phyloP scores from a whole-genome alignment of 2,329 filamentous ascomycete species.

The Penicillium sp. region DNA sequence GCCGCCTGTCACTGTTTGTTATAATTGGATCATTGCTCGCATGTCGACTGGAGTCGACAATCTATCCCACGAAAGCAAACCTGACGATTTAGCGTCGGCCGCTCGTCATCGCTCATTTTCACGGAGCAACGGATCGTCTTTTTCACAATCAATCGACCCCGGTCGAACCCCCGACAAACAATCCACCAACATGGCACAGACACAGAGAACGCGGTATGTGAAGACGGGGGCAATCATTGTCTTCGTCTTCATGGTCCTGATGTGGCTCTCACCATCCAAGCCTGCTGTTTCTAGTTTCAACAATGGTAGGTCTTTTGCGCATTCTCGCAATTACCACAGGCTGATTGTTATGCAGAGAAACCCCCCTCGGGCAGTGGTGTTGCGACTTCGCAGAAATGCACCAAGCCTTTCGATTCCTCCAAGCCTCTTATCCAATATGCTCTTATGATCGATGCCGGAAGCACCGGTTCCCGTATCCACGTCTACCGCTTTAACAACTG shows the following conservation, averaged over 20 bases:
- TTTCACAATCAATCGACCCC: constrained; percentile 51
- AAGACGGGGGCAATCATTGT: constrained; percentile 64
- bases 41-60: constrained; percentile 60
- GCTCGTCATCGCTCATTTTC: constrained; percentile 57
- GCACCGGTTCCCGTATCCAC: constrained; percentile 96
- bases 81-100: constrained; percentile 55
- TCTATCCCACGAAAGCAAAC: constrained; percentile 52
- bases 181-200: constrained; percentile 61
- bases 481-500: constrained; percentile 99
- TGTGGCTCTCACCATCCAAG: constrained; percentile 53
- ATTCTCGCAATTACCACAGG: not conserved
- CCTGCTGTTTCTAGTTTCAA: constrained; percentile 25
- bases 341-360: constrained; percentile 22
- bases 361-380: constrained; percentile 48
- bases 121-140: constrained; percentile 45
- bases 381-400: constrained; percentile 67
- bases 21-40: constrained; percentile 35
- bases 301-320: constrained; percentile 21
- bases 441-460: constrained; percentile 97
- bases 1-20: constrained; percentile 21
- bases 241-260: constrained; percentile 59
- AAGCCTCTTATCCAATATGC: constrained; percentile 98
- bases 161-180: constrained; percentile 44
- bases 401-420: constrained; percentile 77
- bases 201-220: constrained; percentile 61